Evolutionary conservation across 768 basidiomycete species (phyloP).

Genomic region (Botryobasidium botryosum): DNA sequence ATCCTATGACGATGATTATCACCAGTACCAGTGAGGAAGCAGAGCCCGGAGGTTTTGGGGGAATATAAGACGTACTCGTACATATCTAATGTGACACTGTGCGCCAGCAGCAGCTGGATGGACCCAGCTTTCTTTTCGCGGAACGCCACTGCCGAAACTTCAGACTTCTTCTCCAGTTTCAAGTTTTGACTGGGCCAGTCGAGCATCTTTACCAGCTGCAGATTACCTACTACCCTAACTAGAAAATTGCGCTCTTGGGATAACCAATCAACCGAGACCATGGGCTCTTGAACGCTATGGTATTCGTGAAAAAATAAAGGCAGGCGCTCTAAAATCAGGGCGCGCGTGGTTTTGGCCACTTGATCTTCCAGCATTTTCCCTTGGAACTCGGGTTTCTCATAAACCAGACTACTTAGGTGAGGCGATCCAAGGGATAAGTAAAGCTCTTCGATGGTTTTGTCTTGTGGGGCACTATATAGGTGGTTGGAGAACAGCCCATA

Average conservation of each 20-base stretch:
- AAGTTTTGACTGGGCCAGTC: conserved; percentile 44
- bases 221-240: no score
- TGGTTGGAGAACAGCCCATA: conserved; percentile 63
- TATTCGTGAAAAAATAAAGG: conserved; percentile 89
- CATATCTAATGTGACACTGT: conserved; percentile 65
- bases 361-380: conserved; percentile 33
- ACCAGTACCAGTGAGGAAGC: conserved; percentile 5
- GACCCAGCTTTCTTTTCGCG: conserved; percentile 32
- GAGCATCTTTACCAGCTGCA: conserved; percentile 42
- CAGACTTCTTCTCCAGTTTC: conserved; percentile 32
- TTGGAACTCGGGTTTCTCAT: conserved; percentile 58
- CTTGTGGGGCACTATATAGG: conserved; percentile 68
- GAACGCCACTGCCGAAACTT: conserved; percentile 57
- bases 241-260: conserved; percentile 19
- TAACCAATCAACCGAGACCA: conserved; percentile 19
- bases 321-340: conserved; percentile 60
- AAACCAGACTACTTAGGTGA: conserved; percentile 51
- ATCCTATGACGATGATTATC: conserved; percentile 37
- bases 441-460: conserved; percentile 78
- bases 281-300: conserved; percentile 31
- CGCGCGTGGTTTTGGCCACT: conserved; percentile 32
- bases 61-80: conserved; percentile 62
- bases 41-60: not conserved
- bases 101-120: conserved; percentile 60
- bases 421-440: conserved; percentile 62